These are phyloP conservation scores for Venturiaceae sp. DNA, from an alignment of 2,329 filamentous ascomycete genomes.

Conservation along the genomic window DNA sequence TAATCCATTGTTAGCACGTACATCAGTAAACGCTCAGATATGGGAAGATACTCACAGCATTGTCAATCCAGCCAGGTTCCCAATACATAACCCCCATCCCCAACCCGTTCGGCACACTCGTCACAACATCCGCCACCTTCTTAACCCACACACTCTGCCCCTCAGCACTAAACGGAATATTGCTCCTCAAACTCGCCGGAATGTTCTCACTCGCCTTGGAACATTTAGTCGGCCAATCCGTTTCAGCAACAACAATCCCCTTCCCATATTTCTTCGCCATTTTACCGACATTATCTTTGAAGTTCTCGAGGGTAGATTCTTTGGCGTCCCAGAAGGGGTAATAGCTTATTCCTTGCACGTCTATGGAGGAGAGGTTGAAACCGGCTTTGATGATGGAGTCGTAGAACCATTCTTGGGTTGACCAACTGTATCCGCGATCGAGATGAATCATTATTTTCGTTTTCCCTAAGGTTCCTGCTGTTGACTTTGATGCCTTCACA, in stretches of 20 bases:
- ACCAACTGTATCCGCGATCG: conserved; percentile 65
- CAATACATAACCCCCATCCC: conserved; percentile 57
- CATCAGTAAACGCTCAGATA: neutral
- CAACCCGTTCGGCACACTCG: conserved; percentile 41
- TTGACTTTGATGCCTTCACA: conserved; percentile 53
- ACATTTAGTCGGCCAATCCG: conserved; percentile 59
- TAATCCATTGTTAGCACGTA: neutral
- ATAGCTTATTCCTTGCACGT: conserved; percentile 63
- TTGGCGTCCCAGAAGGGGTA: conserved; percentile 59
- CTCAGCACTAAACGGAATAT: conserved; percentile 51
- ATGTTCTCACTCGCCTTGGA: conserved; percentile 42
- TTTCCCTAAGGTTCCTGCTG: conserved; percentile 40
- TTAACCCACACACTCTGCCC: conserved; percentile 56
- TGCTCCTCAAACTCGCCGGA: conserved; percentile 44
- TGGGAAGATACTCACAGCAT: conserved; percentile 31
- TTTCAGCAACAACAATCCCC: conserved; percentile 59
- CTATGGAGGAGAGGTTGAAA: conserved; percentile 42
- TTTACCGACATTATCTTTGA: conserved; percentile 46
- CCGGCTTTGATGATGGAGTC: conserved; percentile 44
- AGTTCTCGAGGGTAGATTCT: conserved; percentile 45
- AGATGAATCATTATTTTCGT: conserved; percentile 67
- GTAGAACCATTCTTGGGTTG: conserved; percentile 57
- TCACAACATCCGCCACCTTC: conserved; percentile 47
- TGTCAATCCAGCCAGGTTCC: conserved; percentile 64
- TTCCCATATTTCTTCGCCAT: conserved; percentile 56